Evolutionary conservation across 345 rosid genomes (phyloP).

Genomic region (Punica granatum): DNA sequence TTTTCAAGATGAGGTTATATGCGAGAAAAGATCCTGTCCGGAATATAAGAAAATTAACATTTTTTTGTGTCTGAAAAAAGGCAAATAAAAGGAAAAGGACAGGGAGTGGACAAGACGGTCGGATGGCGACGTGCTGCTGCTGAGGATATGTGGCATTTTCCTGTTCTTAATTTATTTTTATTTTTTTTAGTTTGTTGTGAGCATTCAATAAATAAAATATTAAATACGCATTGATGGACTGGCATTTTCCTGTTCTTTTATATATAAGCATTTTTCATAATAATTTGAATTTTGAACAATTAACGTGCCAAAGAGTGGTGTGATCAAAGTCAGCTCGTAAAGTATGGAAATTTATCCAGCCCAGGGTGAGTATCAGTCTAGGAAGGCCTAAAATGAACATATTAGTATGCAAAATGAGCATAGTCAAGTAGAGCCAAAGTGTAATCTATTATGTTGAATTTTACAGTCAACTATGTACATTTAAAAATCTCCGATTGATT

Average conservation of each 20-base stretch:
- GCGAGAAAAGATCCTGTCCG: not conserved
- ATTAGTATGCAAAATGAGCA: too few species aligned
- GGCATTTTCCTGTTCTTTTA: too few species aligned
- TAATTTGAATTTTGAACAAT: not conserved
- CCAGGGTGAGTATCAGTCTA: too few species aligned
- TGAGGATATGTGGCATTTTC: not conserved
- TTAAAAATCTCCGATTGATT: too few species aligned
- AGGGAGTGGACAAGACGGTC: constrained; percentile 2
- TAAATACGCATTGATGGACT: too few species aligned
- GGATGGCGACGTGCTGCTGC: constrained; percentile 3
- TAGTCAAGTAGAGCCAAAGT: too few species aligned
- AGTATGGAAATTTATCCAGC: too few species aligned
- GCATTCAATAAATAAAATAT: too few species aligned
- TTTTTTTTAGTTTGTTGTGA: not conserved
- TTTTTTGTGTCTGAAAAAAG: not conserved
- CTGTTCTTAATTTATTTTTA: not conserved
- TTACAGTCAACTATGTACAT: too few species aligned
- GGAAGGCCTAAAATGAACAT: too few species aligned
- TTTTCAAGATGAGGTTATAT: not conserved
- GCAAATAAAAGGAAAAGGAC: not conserved
- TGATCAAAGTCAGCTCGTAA: not conserved
- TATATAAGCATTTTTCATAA: not conserved
- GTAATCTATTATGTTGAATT: too few species aligned
- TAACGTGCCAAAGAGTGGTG: not conserved
- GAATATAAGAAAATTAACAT: not conserved